Evolutionary conservation across 176 grass and related monocot genomes (phyloP).

Genomic region (Carex myosuroides): DNA sequence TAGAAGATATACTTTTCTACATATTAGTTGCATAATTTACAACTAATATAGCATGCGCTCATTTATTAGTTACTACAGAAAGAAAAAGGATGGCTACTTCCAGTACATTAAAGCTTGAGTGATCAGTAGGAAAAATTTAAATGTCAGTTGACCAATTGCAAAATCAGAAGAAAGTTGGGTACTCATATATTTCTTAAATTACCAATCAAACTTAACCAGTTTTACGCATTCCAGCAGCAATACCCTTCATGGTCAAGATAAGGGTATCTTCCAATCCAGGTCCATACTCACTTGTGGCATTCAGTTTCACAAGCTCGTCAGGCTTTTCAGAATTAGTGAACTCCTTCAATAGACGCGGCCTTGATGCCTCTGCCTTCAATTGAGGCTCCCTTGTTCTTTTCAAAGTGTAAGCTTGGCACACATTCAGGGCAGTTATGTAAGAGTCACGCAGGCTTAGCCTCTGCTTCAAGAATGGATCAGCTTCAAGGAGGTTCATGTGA

Average conservation of each 20-base stretch:
- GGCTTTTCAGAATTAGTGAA: constrained; percentile 16
- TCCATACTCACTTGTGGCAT: constrained; percentile 47
- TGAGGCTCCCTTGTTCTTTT: constrained; percentile 42
- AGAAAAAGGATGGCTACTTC: not conserved
- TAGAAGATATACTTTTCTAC: not conserved
- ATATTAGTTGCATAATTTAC: not conserved
- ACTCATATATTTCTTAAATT: not conserved
- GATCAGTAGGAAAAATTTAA: not conserved
- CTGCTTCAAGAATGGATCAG: constrained; percentile 49
- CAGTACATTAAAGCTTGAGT: not conserved
- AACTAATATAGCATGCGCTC: not conserved
- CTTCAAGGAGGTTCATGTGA: constrained; percentile 48
- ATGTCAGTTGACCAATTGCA: not conserved
- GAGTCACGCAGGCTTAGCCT: constrained; percentile 58
- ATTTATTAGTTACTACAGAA: not conserved
- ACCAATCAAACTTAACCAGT: constrained; percentile 35
- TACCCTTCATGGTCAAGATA: constrained; percentile 78
- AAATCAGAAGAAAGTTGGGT: not conserved
- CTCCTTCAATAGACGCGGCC: constrained; percentile 35
- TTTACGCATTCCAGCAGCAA: constrained; percentile 64
- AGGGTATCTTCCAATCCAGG: constrained; percentile 80
- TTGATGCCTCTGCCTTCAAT: constrained; percentile 27
- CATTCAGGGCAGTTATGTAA: constrained; percentile 64
- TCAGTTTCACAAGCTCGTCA: constrained; percentile 53
- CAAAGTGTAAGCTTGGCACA: constrained; percentile 63